Evolutionary conservation across 352 stramenopile species (phyloP), one percentile per base, ranked within the genome.

Genomic region (Phytophthora palmivora): DNA sequence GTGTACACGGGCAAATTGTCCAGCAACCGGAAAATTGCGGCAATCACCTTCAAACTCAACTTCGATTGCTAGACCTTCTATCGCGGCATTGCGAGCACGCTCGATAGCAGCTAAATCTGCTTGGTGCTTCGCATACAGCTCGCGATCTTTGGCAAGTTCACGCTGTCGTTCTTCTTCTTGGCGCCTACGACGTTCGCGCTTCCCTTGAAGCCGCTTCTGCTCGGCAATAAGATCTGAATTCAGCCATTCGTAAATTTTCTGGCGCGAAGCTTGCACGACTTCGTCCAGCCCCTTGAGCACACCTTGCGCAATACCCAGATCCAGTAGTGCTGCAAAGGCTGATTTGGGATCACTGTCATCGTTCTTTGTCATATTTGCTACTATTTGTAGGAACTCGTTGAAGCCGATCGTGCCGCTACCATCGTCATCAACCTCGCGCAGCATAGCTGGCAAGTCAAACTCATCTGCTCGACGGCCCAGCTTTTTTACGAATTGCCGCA

Each of bases 1-100:
- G 49, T 94, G 85, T 11, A 94, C 82, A 15, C 85, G 78, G 15
- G 79, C 82, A 28, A 82, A 94, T 63, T 92, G 85, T 9, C 85
- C 82, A 12, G 69, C 46, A 3, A 64, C 67, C 3, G 85, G 82
- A 48, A 77, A 92, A 37, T 87, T 89, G 28, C 67, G 32, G 5
- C 68, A 74, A 28, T 92, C 81, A 2, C 85, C 84, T 33, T 66
- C 51, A 54, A 91, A 91, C 33, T 87, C 64, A 0, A 79, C 72
- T 26, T 89, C 66, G 6, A 87, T 74, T 8, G 64, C 21, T 16
- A 94, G 53, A 6, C 78, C 82, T 30, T 84, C 66, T 0, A 91
- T 51, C 14, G 64, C 56, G 3, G 70, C 67, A 6, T 70, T 37
- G 14, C 84, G 67, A 4, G 79, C 76, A 0, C 70, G 74, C 15